phyloP scores from a whole-genome alignment of 768 basidiomycete genomes.

The Mycena vitilis region DNA sequence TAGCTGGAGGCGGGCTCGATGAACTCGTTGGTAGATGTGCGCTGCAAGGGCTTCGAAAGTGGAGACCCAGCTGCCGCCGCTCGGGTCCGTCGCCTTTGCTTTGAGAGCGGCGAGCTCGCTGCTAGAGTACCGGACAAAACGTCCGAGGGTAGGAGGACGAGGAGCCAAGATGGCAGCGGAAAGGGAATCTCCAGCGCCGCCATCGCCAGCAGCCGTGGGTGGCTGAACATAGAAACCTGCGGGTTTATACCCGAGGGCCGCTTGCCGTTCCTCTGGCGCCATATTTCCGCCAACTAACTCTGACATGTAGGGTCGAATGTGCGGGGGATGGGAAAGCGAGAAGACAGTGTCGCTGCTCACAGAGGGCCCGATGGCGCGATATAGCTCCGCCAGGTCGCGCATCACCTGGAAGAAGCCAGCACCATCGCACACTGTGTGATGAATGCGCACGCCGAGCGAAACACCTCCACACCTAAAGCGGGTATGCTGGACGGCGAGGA shows the following conservation, averaged over 20 bases:
- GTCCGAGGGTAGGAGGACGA: conserved; percentile 23
- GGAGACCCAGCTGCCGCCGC: conserved; percentile 26
- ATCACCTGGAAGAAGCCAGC: conserved; percentile 37
- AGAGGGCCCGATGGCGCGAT: conserved; percentile 27
- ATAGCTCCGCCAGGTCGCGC: conserved; percentile 34
- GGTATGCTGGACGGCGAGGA: conserved; percentile 38
- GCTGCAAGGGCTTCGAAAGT: conserved; percentile 37
- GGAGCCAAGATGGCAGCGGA: conserved; percentile 1
- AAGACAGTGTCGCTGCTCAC: neutral
- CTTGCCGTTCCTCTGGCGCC: conserved; percentile 24
- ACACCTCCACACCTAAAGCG: conserved; percentile 38
- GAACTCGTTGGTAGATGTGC: conserved; percentile 34
- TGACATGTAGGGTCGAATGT: conserved; percentile 32
- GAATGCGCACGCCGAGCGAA: conserved; percentile 33
- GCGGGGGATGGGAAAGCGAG: conserved; percentile 27
- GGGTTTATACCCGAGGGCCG: conserved; percentile 27
- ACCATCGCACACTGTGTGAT: conserved; percentile 33
- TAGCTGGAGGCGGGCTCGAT: conserved; percentile 32
- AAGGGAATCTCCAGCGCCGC: neutral
- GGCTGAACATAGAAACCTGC: conserved; percentile 4
- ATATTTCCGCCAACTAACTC: conserved; percentile 27
- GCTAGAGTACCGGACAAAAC: conserved; percentile 35
- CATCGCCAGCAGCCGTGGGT: neutral
- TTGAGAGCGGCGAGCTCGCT: conserved; percentile 25
- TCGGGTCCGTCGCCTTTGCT: conserved; percentile 32